phyloP scores from a whole-genome alignment of 805 yeast species.

The Ogataea henricii region DNA sequence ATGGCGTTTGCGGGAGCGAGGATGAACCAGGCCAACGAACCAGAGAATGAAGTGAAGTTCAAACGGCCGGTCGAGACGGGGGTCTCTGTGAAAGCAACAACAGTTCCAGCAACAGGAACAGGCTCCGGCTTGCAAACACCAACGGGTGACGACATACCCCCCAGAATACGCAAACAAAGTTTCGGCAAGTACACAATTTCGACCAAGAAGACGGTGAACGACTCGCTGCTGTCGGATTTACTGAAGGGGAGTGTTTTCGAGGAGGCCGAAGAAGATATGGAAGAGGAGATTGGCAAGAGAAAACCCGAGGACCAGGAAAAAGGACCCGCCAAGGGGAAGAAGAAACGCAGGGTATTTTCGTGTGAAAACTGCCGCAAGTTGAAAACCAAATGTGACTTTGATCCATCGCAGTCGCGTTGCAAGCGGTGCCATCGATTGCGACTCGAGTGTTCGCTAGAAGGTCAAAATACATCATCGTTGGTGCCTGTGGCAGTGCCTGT shows the following conservation, averaged over 20 bases:
- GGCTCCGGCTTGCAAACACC: background rate
- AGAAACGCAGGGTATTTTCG: conserved; percentile 36
- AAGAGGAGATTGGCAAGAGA: background rate
- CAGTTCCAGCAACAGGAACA: background rate
- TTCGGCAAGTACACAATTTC: conserved; percentile 24
- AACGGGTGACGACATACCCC: background rate
- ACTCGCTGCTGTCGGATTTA: conserved; percentile 27
- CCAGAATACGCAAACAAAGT: conserved; percentile 12
- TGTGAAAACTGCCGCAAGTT: conserved; percentile 56
- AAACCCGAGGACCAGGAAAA: background rate
- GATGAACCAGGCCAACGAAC: background rate
- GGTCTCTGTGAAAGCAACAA: background rate
- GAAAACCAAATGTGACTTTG: conserved; percentile 60
- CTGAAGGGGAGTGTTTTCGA: conserved; percentile 11
- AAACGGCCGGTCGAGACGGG: background rate
- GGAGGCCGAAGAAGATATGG: conserved; percentile 11
- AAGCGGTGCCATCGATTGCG: conserved; percentile 52
- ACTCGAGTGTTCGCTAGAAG: conserved; percentile 47
- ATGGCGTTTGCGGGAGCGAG: background rate
- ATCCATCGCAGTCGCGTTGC: conserved; percentile 45
- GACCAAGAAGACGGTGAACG: conserved; percentile 22
- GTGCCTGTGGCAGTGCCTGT: background rate
- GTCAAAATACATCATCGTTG: background rate
- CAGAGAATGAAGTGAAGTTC: background rate
- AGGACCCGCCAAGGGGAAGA: conserved; percentile 11